A percentile compares a stretch with the other conserved stretches of the same genome.
phyloP scores from a whole-genome alignment of 2,329 filamentous ascomycete species.

The Geosmithia morbida region DNA sequence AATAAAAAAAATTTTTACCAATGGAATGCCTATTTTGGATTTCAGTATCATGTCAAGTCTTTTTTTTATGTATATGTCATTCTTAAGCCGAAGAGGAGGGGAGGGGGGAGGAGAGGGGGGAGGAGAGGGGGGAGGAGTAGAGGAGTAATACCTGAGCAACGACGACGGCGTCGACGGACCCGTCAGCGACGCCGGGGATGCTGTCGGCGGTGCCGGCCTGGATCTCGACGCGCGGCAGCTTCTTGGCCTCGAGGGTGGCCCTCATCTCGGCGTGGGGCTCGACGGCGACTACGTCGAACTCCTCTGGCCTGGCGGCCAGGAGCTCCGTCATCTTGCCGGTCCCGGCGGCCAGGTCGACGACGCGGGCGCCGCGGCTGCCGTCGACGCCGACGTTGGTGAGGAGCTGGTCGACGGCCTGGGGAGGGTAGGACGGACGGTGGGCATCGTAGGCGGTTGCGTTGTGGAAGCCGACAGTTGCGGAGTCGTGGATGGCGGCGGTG shows the following conservation, averaged over 20 bases:
- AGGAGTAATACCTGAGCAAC: conserved; percentile 44
- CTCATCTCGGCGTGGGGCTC: conserved; percentile 55
- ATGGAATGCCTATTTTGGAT: conserved; percentile 29
- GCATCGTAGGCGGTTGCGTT: conserved; percentile 51
- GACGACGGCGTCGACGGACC: conserved; percentile 50
- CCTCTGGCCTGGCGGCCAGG: conserved; percentile 42
- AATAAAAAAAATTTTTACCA: conserved; percentile 27
- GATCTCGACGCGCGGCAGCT: conserved; percentile 37
- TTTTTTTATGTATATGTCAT: neutral
- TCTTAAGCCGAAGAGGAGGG: neutral
- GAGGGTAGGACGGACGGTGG: conserved; percentile 53
- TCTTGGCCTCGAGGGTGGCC: conserved; percentile 41
- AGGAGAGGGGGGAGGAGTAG: too few relatives aligned
- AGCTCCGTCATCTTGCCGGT: conserved; percentile 58
- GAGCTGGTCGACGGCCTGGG: conserved; percentile 41
- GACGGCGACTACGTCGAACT: conserved; percentile 44
- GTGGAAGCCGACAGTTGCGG: conserved; percentile 43
- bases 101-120: too few relatives aligned
- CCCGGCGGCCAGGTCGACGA: conserved; percentile 53
- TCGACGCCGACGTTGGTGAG: conserved; percentile 39
- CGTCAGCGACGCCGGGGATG: conserved; percentile 35
- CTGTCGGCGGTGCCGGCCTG: conserved; percentile 41
- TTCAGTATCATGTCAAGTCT: too few relatives aligned
- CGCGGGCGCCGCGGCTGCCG: conserved; percentile 24
- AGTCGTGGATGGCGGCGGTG: conserved; percentile 39